These are phyloP conservation scores for Chaetomium cochliodes DNA, from an alignment of 495 filamentous ascomycete species.

Conservation along the genomic window DNA sequence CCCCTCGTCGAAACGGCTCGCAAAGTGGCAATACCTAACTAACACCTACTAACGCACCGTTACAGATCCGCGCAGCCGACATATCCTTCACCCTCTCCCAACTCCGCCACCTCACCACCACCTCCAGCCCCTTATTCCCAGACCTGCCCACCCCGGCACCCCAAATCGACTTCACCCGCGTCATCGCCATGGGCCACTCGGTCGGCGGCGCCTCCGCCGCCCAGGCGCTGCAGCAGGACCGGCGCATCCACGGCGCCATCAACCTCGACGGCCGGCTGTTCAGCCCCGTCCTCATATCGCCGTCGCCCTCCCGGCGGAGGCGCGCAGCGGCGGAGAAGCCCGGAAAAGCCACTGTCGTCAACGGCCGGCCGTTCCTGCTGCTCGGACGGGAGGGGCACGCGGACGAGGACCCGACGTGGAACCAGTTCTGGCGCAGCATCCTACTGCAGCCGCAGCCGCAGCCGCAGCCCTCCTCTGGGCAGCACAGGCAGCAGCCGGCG, in stretches of 20 bases:
- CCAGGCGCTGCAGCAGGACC: neutral
- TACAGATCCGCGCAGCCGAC: neutral
- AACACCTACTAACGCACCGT: neutral
- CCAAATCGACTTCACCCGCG: neutral
- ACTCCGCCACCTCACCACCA: neutral
- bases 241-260: neutral
- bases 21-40: too few species aligned
- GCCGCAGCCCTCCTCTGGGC: too few species aligned
- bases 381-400: neutral
- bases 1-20: neutral
- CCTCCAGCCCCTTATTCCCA: neutral
- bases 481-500: neutral
- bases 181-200: conserved; percentile 7
- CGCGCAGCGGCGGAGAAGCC: too few species aligned
- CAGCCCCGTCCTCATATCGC: neutral
- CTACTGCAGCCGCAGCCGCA: too few species aligned
- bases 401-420: conserved; percentile 1
- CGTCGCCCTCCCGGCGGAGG: neutral
- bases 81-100: neutral
- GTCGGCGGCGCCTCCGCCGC: neutral
- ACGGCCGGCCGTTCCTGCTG: neutral
- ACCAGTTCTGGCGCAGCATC: neutral
- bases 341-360: too few species aligned
- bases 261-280: conserved; percentile 5
- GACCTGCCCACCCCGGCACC: neutral